Base-by-base conservation (phyloP, 2,329 filamentous ascomycete species). In the Fusarium pilosicola region DNA sequence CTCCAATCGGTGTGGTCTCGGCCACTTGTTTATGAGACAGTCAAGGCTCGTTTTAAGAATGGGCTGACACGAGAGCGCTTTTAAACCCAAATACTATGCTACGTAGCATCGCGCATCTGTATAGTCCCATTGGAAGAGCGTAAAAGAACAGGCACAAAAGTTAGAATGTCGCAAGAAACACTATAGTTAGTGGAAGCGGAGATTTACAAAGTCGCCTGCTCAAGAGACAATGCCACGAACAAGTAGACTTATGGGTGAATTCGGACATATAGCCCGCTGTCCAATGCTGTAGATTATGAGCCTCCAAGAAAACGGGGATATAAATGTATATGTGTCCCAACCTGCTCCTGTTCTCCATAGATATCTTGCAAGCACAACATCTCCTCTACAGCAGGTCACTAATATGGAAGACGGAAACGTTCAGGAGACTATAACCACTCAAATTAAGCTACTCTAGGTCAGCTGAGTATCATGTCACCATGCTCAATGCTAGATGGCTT, bases 361-460 rank as follows among this genome's bases (percentile, higher is more conserved):
- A 65, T 69, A 63, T 34, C 32, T 48, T 59, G 60, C 22, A 39
- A 38, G 34, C 32, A 17, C 20, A 48, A 42, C 26, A 32, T 52
- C n/a, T 28, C 30, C n/a, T 52, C 26, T 32, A 56, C 46, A 38
- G 45, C 52, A 67, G 38, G 61, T 60, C 49, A 70, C 52, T 20
- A 20, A 51, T 34, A 63, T 24, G 13, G 26, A 34, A 45, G 39
- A 18, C 36, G 30, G 38, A 34, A 70, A 49, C 46, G 26, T 22
- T 41, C 62, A 48, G 57, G 64, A 67, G 71, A 72, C 65, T 56
- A 73, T 72, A 58, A 71, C 61, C 70, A 73, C 65, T 71, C 61
- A 79, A 60, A 77, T 73, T 70, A 75, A 74, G 70, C 68, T 74
- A 71, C 62, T 55, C 41, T 63, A 67, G 54, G 34, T 67, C 46